phyloP scores from a whole-genome alignment of 768 basidiomycete genomes.

The Mycena filopes region DNA sequence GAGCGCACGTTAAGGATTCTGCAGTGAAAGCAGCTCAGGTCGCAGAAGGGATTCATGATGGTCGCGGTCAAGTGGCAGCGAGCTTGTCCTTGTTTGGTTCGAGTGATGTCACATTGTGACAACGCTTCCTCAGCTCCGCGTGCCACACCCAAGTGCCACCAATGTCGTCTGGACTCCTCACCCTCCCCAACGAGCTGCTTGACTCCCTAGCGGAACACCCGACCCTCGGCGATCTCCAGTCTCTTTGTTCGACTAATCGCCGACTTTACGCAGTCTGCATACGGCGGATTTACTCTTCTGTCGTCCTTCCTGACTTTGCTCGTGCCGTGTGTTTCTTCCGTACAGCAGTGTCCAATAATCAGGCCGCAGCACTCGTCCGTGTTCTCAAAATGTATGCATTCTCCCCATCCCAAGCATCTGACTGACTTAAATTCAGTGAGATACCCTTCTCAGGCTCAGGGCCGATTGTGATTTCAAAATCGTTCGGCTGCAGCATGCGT shows the following conservation, averaged over 20 bases:
- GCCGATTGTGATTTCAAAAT: not conserved
- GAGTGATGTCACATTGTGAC: too few relatives aligned
- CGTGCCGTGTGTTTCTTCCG: not conserved
- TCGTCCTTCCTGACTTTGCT: not conserved
- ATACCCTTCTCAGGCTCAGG: too few relatives aligned
- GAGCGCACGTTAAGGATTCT: too few relatives aligned
- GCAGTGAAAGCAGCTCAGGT: too few relatives aligned
- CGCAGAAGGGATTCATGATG: too few relatives aligned
- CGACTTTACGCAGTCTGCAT: constrained; percentile 3
- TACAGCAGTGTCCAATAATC: not conserved
- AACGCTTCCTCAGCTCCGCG: too few relatives aligned
- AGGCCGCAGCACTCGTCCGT: constrained; percentile 1
- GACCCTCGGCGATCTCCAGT: not conserved
- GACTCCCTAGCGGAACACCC: not conserved
- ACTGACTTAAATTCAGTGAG: not conserved
- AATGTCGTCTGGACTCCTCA: not conserved
- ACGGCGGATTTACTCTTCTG: not conserved
- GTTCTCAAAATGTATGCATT: not conserved
- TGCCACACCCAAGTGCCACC: too few relatives aligned
- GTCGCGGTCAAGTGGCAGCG: too few relatives aligned
- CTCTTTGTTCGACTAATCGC: not conserved
- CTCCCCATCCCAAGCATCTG: too few relatives aligned
- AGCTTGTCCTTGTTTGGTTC: too few relatives aligned
- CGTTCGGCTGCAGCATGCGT: not conserved
- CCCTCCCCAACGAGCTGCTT: constrained; percentile 2